Evolutionary conservation across 1,284 basidiomycete genomes (phyloP), one percentile per base, ranked within the genome.

Genomic region (Fomitiporia mediterranea): DNA sequence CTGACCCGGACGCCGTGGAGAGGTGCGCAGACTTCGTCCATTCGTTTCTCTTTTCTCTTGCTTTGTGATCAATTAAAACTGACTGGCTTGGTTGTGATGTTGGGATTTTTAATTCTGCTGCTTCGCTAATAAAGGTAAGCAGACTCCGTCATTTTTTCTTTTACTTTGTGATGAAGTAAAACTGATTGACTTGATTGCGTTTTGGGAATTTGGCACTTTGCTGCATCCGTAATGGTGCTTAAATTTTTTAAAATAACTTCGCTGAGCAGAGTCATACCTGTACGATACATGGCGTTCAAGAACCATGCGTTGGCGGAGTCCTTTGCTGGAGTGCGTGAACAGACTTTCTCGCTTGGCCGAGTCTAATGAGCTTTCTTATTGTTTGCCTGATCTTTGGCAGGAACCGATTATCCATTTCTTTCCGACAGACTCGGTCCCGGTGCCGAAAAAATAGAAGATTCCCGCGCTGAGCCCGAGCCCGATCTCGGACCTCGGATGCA

Each of bases 221-320:
- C n/a, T n/a, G n/a, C n/a, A n/a, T n/a, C n/a, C n/a, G n/a, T n/a
- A n/a, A n/a, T n/a, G n/a, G n/a, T n/a, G n/a, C n/a, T n/a, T n/a
- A n/a, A n/a, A 13, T 28, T 30, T 17, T 4, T 27, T 9, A 17
- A 7, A 15, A 46, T 4, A 7, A n/a, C 25, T 30, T 6, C 3
- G 11, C n/a, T 30, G 13, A 6, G 11, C 23, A 46, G 44, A n/a
- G 44, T 46, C 25, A 28, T 32, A 5, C 44, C 44, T 13, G 27
- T 30, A n/a, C 44, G 44, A 9, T 46, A 46, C 28, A 46, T 28
- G 44, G 27, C 21, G 25, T 46, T 46, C 44, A 46, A 46, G 17
- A 6, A 7, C 11, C 44, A 46, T 30, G 9, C 44, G 15, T 30
- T 46, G 13, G 23, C 44, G 9, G 44, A 46, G 13, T 28, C 44